Conservation (phyloP, 1,139 yeast genomes). For the Candida freyschussii region DNA sequence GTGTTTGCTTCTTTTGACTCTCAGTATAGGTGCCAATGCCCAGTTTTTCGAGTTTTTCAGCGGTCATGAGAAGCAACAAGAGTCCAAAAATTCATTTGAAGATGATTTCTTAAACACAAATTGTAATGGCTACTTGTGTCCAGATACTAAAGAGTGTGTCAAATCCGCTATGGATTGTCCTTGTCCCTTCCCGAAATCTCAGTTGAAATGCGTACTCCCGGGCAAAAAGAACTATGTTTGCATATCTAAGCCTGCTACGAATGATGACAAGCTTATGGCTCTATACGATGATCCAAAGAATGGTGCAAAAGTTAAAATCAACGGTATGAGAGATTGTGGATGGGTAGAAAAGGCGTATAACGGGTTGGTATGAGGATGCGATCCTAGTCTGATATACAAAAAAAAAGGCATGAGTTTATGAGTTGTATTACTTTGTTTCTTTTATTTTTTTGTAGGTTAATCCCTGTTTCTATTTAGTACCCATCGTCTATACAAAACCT, state of each 20-base stretch:
- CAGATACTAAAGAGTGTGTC: constrained; percentile 79
- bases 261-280: constrained; percentile 30
- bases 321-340: constrained; percentile 66
- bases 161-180: constrained; percentile 70
- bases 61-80: constrained; percentile 31
- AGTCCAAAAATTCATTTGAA: constrained; percentile 31
- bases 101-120: constrained; percentile 33
- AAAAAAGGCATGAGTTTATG: not conserved
- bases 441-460: constrained; percentile 29
- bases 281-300: constrained; percentile 44
- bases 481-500: constrained; percentile 75
- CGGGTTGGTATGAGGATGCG: constrained; percentile 33
- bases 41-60: constrained; percentile 28
- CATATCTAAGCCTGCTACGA: constrained; percentile 69
- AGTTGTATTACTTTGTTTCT: not conserved
- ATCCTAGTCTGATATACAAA: not conserved
- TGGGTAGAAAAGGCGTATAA: constrained; percentile 60
- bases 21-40: constrained; percentile 11
- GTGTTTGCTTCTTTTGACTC: constrained; percentile 1
- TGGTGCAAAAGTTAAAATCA: constrained; percentile 49
- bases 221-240: constrained; percentile 62
- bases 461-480: constrained; percentile 79
- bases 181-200: constrained; percentile 84
- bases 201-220: constrained; percentile 74
- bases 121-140: constrained; percentile 76